Conservation (phyloP, 2,329 filamentous ascomycete genomes). For the Rhynchosporium secalis region DNA sequence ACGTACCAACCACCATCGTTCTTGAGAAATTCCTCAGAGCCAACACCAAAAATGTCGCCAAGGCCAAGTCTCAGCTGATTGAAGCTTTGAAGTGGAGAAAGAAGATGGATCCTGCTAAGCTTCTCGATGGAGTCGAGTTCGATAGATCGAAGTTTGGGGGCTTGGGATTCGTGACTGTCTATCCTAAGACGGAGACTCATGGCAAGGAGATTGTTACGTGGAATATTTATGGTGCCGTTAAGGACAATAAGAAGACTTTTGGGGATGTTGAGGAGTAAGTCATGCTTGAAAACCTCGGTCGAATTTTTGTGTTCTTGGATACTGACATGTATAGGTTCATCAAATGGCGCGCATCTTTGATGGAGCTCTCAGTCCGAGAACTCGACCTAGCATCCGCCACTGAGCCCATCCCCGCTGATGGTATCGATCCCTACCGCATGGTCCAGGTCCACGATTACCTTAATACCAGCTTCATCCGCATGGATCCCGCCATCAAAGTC, state of each 20-base stretch:
- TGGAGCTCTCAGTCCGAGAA: conserved; percentile 80
- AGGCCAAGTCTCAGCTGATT: conserved; percentile 75
- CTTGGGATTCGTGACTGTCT: conserved; percentile 78
- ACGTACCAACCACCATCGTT: conserved; percentile 78
- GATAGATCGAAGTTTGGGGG: conserved; percentile 70
- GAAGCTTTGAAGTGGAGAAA: conserved; percentile 83
- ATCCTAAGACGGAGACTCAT: conserved; percentile 55
- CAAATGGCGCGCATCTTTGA: conserved; percentile 83
- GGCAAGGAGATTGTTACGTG: conserved; percentile 73
- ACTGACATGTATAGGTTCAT: conserved; percentile 64
- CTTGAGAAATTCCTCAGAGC: conserved; percentile 93
- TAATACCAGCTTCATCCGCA: conserved; percentile 80
- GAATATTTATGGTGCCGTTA: conserved; percentile 90
- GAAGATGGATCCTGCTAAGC: conserved; percentile 67
- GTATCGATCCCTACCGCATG: conserved; percentile 82
- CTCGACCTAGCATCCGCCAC: conserved; percentile 71
- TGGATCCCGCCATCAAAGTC: conserved; percentile 73
- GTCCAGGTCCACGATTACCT: conserved; percentile 93
- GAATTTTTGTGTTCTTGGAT: background rate
- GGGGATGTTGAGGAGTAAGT: conserved; percentile 76
- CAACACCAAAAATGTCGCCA: conserved; percentile 73
- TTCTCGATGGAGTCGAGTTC: conserved; percentile 63
- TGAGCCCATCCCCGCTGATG: conserved; percentile 60
- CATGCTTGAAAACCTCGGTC: background rate
- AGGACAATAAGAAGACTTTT: conserved; percentile 79